Evolutionary conservation across 768 basidiomycete species (phyloP).

Genomic region (Leccinellum luteum): DNA sequence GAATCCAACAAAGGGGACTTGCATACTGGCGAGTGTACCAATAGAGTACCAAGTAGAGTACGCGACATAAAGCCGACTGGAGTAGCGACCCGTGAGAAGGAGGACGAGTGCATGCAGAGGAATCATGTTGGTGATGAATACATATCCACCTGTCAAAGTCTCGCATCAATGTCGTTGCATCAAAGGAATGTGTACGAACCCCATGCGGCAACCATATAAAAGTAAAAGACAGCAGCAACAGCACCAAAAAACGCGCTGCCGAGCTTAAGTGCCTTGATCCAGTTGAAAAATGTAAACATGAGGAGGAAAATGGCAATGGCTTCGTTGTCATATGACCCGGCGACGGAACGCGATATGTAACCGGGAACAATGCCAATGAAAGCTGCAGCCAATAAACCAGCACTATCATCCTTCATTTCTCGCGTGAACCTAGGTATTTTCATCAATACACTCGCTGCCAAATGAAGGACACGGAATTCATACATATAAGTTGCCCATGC

Average conservation of each 20-base stretch:
- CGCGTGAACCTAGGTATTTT: conserved; percentile 76
- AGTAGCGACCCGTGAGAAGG: conserved; percentile 94
- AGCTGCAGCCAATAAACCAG: conserved; percentile 94
- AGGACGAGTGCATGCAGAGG: conserved; percentile 94
- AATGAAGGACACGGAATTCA: conserved; percentile 23
- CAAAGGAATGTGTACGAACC: conserved; percentile 46
- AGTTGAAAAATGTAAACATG: conserved; percentile 97
- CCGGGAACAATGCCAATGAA: conserved; percentile 98
- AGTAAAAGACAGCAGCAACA: conserved; percentile 92
- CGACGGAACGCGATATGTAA: conserved; percentile 98
- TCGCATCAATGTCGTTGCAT: conserved; percentile 7
- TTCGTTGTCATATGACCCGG: conserved; percentile 99
- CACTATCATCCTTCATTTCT: conserved; percentile 93
- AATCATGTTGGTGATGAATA: conserved; percentile 99
- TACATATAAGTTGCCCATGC: conserved; percentile 97
- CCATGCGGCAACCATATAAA: conserved; percentile 99
- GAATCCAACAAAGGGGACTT: conserved; percentile 99
- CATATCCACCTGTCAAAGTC: conserved; percentile 75
- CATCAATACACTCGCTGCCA: background rate
- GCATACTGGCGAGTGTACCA: conserved; percentile 97
- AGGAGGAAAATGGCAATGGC: conserved; percentile 99
- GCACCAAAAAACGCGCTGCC: conserved; percentile 93
- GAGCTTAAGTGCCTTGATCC: conserved; percentile 94
- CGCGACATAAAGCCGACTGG: conserved; percentile 85
- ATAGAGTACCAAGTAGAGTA: conserved; percentile 99